These are phyloP conservation scores for Cornus suecica DNA, from an alignment of 148 eudicot species.

Conservation along the genomic window DNA sequence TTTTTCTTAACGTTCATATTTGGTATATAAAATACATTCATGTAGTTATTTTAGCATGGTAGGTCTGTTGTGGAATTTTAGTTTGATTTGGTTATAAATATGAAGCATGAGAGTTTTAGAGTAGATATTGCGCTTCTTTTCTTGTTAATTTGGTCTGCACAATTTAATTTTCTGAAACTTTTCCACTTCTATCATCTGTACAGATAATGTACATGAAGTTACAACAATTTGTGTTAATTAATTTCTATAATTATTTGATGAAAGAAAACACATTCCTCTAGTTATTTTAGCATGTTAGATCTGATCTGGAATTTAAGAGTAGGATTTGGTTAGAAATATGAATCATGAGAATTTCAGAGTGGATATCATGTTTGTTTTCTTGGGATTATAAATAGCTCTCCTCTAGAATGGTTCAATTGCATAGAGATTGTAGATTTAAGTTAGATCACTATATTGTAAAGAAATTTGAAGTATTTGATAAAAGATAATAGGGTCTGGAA, in stretches of 20 bases:
- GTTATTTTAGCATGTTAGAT: too few species aligned
- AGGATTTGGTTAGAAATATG: too few species aligned
- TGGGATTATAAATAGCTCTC: too few species aligned
- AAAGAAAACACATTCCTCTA: too few species aligned
- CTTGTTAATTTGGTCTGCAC: background rate
- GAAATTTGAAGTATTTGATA: too few species aligned
- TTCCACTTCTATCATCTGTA: background rate
- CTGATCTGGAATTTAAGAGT: too few species aligned
- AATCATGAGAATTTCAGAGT: too few species aligned
- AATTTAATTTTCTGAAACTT: background rate
- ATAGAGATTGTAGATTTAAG: too few species aligned
- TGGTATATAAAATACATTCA: background rate
- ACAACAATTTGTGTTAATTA: background rate
- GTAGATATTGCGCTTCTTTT: background rate
- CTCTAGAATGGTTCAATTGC: too few species aligned
- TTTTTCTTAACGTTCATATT: background rate
- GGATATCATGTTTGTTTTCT: too few species aligned
- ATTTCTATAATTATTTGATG: too few species aligned
- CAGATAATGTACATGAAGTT: background rate
- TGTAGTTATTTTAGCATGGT: background rate
- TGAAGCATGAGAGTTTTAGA: background rate
- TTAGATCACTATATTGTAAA: too few species aligned
- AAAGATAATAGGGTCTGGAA: background rate
- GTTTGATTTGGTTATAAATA: background rate
- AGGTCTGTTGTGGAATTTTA: background rate